Percentiles rank a stretch among this genome's conserved stretches.
These are phyloP conservation scores for Pseudogymnoascus sp. DNA, from an alignment of 2,329 filamentous ascomycete genomes.

Conservation along the genomic window DNA sequence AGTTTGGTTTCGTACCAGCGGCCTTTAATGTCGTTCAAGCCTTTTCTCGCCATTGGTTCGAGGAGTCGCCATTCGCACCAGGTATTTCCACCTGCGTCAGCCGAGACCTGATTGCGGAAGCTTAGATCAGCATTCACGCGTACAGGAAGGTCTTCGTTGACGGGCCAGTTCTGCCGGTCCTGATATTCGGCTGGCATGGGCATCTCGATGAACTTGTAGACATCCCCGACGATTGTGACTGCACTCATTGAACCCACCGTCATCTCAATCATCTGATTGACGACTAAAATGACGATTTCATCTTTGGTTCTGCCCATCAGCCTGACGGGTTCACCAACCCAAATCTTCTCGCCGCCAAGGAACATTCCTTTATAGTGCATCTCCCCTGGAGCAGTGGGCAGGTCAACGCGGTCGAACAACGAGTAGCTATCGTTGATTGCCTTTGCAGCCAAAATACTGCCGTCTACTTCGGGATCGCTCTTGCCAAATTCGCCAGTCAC, in stretches of 20 bases:
- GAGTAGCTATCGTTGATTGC: constrained; percentile 46
- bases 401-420: constrained; percentile 39
- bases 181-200: constrained; percentile 25
- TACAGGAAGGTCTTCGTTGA: constrained; percentile 36
- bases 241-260: constrained; percentile 16
- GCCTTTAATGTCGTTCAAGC: constrained; percentile 43
- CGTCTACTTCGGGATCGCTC: constrained; percentile 45
- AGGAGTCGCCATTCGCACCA: constrained; percentile 27
- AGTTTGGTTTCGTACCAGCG: constrained; percentile 51
- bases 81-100: constrained; percentile 21
- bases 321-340: constrained; percentile 49
- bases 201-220: constrained; percentile 40
- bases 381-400: constrained; percentile 30
- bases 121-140: constrained; percentile 31
- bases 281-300: constrained; percentile 38
- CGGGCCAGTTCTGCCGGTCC: constrained; percentile 28
- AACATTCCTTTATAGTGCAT: constrained; percentile 44
- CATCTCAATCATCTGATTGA: constrained; percentile 29
- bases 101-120: constrained; percentile 41
- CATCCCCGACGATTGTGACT: constrained; percentile 39
- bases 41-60: constrained; percentile 23
- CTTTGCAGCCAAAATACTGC: constrained; percentile 48
- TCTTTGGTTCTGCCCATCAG: constrained; percentile 34
- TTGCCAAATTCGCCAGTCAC: constrained; percentile 30
- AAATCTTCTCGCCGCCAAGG: constrained; percentile 50